Conservation (phyloP, 306 rosid genomes). For the Begonia peltatifolia region DNA sequence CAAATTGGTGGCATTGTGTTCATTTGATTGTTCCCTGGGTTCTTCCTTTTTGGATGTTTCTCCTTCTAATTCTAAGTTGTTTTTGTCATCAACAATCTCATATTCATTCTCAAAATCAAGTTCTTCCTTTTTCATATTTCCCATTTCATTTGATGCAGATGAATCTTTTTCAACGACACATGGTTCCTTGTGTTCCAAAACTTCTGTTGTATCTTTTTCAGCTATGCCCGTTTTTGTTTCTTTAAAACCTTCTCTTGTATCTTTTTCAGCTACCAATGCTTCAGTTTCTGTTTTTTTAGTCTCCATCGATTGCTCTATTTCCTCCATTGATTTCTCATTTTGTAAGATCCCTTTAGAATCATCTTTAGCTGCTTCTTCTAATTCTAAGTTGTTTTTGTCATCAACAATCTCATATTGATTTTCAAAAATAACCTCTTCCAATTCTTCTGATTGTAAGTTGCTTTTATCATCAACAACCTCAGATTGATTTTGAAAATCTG, state of each 20-base stretch:
- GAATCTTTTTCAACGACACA: background rate
- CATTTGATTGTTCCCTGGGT: background rate
- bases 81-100: background rate
- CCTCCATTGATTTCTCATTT: conserved; percentile 2
- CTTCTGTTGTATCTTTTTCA: background rate
- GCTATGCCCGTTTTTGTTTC: conserved; percentile 5
- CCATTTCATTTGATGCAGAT: background rate
- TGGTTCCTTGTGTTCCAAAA: too few relatives aligned
- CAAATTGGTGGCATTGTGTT: background rate
- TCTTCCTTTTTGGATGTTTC: background rate
- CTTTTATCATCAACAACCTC: background rate
- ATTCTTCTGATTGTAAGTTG: background rate
- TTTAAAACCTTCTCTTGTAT: background rate
- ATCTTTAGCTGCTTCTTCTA: background rate
- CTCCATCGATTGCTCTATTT: too few relatives aligned
- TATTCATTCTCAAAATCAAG: background rate
- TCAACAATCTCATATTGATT: background rate
- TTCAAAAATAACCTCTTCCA: background rate
- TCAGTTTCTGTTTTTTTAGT: too few relatives aligned
- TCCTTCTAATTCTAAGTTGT: background rate
- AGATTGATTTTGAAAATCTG: background rate
- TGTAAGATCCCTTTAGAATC: background rate
- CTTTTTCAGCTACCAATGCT: background rate
- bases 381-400: background rate
- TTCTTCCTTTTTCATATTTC: background rate